Percentiles rank a stretch among this genome's conserved stretches.
These are phyloP conservation scores for Penicillium nordicum DNA, from an alignment of 2,329 filamentous ascomycete genomes.

Conservation along the genomic window DNA sequence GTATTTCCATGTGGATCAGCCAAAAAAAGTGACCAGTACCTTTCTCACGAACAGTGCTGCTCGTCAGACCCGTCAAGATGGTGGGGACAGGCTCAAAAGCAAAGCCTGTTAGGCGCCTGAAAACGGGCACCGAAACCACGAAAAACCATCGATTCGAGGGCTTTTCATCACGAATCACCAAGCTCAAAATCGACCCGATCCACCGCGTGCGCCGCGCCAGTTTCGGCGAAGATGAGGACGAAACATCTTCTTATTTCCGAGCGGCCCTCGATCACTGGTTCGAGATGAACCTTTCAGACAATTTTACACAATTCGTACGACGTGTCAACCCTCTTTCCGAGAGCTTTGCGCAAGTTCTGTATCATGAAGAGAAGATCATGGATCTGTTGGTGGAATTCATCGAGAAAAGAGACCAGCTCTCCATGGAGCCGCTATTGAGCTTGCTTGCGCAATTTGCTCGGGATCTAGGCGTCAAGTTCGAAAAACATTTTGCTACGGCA, in stretches of 20 bases:
- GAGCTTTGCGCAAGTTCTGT: slow-evolving; percentile 84
- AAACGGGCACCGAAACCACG: slow-evolving; percentile 67
- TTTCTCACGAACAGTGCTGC: slow-evolving; percentile 28
- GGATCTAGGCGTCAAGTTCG: slow-evolving; percentile 81
- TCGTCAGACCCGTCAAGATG: slow-evolving; percentile 34
- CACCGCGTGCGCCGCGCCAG: slow-evolving; percentile 77
- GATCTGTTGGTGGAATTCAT: slow-evolving; percentile 72
- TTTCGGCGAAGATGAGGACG: slow-evolving; percentile 73
- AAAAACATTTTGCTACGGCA: slow-evolving; percentile 76
- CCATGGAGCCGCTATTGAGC: slow-evolving; percentile 79
- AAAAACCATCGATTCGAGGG: slow-evolving; percentile 88
- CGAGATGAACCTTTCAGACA: slow-evolving; percentile 83
- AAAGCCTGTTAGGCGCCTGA: slow-evolving; percentile 65
- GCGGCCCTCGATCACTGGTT: slow-evolving; percentile 81
- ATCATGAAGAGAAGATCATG: slow-evolving; percentile 85
- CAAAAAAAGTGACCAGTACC: slow-evolving; percentile 21
- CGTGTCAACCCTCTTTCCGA: slow-evolving; percentile 76
- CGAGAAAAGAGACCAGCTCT: slow-evolving; percentile 70
- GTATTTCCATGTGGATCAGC: slow-evolving; percentile 22
- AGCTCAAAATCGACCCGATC: slow-evolving; percentile 89
- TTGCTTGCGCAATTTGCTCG: slow-evolving; percentile 93
- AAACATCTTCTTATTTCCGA: slow-evolving; percentile 81
- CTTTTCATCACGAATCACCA: slow-evolving; percentile 84
- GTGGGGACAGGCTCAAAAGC: slow-evolving; percentile 61
- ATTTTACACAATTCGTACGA: slow-evolving; percentile 72